Conservation (phyloP, 371 early-diverging fungal genomes). For the Rhizomucor pusillus region DNA sequence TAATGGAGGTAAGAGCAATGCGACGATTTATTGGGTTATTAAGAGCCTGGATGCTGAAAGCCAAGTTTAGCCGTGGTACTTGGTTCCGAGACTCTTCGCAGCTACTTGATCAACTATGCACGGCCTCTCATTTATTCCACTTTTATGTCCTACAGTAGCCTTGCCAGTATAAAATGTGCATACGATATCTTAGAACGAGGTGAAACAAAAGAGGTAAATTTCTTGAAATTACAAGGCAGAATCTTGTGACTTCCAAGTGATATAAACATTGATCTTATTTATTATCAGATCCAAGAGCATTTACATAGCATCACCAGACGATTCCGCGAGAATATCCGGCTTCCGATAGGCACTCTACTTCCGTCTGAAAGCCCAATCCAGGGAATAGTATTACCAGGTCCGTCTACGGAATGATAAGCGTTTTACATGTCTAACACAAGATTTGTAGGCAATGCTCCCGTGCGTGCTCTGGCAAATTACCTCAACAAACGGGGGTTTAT, state of each 20-base stretch:
- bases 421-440: background rate
- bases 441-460: slow-evolving; percentile 57
- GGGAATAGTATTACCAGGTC: slow-evolving; percentile 69
- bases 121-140: slow-evolving; percentile 83
- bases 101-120: slow-evolving; percentile 81
- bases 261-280: background rate
- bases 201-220: slow-evolving; percentile 45
- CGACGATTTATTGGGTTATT: background rate
- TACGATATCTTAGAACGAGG: slow-evolving; percentile 53
- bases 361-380: slow-evolving; percentile 73
- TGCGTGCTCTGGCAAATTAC: slow-evolving; percentile 54
- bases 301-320: slow-evolving; percentile 37
- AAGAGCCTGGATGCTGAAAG: background rate
- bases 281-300: slow-evolving; percentile 50
- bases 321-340: slow-evolving; percentile 42
- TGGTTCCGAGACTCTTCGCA: slow-evolving; percentile 55
- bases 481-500: slow-evolving; percentile 63
- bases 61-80: slow-evolving; percentile 63
- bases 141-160: slow-evolving; percentile 59
- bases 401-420: slow-evolving; percentile 3
- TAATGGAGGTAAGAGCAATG: slow-evolving; percentile 65
- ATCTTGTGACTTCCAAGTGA: background rate
- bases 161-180: slow-evolving; percentile 57
- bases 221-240: background rate
- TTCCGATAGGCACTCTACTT: slow-evolving; percentile 53